A percentile compares a stretch with the other conserved stretches of the same genome.
phyloP scores from a whole-genome alignment of 345 rosid genomes.

The Orychophragmus violaceus region DNA sequence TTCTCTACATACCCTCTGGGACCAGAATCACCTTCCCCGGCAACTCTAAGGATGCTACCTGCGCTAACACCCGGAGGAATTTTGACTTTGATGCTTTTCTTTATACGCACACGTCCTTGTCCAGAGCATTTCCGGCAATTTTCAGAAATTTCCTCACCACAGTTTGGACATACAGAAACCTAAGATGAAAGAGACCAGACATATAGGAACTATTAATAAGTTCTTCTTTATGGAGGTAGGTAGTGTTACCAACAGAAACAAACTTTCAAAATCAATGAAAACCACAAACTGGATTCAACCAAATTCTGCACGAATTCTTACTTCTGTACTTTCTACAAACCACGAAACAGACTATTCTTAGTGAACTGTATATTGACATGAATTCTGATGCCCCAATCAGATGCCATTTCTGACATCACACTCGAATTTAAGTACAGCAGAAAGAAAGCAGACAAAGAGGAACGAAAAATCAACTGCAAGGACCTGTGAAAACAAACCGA shows the following conservation, averaged over 20 bases:
- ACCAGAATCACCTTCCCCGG: conserved; percentile 95
- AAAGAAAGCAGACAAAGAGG: conserved; percentile 2
- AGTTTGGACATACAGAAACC: conserved; percentile 89
- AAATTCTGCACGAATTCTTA: not conserved
- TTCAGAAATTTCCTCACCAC: conserved; percentile 85
- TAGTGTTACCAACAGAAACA: not conserved
- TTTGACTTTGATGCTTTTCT: conserved; percentile 82
- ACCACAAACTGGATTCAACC: not conserved
- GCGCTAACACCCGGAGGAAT: conserved; percentile 85
- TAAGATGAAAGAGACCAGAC: conserved; percentile 32
- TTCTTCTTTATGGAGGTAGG: conserved; percentile 6
- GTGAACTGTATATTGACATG: not conserved
- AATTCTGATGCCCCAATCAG: conserved; percentile 5
- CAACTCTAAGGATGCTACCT: conserved; percentile 90
- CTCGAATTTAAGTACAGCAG: conserved; percentile 1
- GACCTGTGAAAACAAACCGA: conserved; percentile 98
- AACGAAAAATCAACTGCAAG: conserved; percentile 1
- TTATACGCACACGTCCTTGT: conserved; percentile 67
- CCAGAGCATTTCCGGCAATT: conserved; percentile 88
- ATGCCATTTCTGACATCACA: too few species aligned
- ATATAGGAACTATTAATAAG: not conserved
- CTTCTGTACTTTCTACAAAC: not conserved
- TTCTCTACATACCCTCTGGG: conserved; percentile 67
- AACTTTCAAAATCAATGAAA: not conserved
- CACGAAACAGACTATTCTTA: not conserved